Conservation (phyloP, 2,329 filamentous ascomycete species). For the Ophiostoma sp. region DNA sequence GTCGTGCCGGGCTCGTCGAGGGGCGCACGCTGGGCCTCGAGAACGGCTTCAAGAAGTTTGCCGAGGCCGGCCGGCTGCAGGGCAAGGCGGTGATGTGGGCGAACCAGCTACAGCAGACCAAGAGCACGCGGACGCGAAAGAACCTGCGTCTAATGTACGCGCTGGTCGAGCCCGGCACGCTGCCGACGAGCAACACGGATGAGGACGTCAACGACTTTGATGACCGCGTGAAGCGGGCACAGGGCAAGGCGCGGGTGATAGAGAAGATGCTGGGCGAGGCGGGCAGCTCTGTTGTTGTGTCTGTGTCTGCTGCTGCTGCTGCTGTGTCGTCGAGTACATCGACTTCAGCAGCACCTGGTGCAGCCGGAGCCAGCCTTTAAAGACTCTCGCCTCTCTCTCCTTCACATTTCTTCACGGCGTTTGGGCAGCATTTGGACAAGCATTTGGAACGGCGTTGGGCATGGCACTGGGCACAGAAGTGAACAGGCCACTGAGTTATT, state of each 20-base stretch:
- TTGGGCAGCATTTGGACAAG: not conserved
- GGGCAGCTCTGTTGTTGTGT: not conserved
- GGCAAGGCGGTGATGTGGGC: slow-evolving; percentile 80
- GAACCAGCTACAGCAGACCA: slow-evolving; percentile 44
- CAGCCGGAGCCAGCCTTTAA: not conserved
- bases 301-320: not conserved
- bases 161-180: slow-evolving; percentile 69
- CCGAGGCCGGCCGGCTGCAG: slow-evolving; percentile 71
- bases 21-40: slow-evolving; percentile 86
- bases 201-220: slow-evolving; percentile 89
- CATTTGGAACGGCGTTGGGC: not conserved
- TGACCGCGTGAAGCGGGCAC: slow-evolving; percentile 75
- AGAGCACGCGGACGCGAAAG: slow-evolving; percentile 46
- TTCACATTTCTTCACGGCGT: not conserved
- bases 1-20: slow-evolving; percentile 73
- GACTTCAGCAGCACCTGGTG: not conserved
- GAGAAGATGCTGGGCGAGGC: slow-evolving; percentile 56
- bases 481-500: not conserved
- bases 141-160: slow-evolving; percentile 71
- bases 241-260: slow-evolving; percentile 78
- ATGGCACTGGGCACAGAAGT: not conserved
- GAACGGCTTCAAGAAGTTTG: slow-evolving; percentile 89
- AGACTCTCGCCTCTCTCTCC: not conserved
- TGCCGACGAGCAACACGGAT: slow-evolving; percentile 78
- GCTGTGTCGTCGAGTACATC: not conserved